Evolutionary conservation across 2,329 filamentous ascomycete genomes (phyloP).

Genomic region (Dothideomycetes sp.): DNA sequence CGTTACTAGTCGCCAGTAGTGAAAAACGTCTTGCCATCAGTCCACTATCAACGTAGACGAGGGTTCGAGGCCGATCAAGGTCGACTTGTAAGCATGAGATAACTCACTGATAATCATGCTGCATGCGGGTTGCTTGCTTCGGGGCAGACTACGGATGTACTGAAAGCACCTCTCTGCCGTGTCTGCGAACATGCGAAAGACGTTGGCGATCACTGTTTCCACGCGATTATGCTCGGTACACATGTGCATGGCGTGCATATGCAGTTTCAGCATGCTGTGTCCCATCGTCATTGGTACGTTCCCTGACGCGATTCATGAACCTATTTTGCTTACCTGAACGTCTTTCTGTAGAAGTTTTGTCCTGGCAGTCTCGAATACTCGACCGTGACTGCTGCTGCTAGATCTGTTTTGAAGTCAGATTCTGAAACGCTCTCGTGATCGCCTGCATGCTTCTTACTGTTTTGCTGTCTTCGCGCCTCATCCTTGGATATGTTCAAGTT

Average conservation of each 20-base stretch:
- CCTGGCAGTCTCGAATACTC: slow-evolving; percentile 66
- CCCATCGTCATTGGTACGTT: slow-evolving; percentile 13
- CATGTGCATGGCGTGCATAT: slow-evolving; percentile 75
- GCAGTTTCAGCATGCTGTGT: slow-evolving; percentile 62
- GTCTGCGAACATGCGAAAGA: slow-evolving; percentile 66
- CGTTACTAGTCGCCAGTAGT: too few relatives aligned
- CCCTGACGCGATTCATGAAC: slow-evolving; percentile 35
- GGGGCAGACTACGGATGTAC: slow-evolving; percentile 52
- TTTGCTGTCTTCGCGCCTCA: slow-evolving; percentile 42
- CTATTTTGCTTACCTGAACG: slow-evolving; percentile 54
- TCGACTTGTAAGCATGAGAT: not conserved
- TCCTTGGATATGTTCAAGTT: slow-evolving; percentile 70
- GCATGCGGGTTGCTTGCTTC: slow-evolving; percentile 45
- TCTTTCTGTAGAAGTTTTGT: slow-evolving; percentile 69
- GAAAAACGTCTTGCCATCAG: not conserved
- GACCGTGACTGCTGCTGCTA: slow-evolving; percentile 68
- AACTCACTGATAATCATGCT: slow-evolving; percentile 52
- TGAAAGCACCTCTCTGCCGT: slow-evolving; percentile 64
- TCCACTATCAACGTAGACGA: too few relatives aligned
- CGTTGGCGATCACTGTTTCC: slow-evolving; percentile 60
- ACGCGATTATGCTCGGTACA: slow-evolving; percentile 70
- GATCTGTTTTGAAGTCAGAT: slow-evolving; percentile 34
- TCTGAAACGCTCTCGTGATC: slow-evolving; percentile 16
- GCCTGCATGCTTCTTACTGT: slow-evolving; percentile 36
- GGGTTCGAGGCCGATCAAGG: slow-evolving; percentile 4